Percentiles rank a stretch among this genome's conserved stretches.
Conservation (phyloP, 306 rosid species). For the Pyrus bretschneideri region DNA sequence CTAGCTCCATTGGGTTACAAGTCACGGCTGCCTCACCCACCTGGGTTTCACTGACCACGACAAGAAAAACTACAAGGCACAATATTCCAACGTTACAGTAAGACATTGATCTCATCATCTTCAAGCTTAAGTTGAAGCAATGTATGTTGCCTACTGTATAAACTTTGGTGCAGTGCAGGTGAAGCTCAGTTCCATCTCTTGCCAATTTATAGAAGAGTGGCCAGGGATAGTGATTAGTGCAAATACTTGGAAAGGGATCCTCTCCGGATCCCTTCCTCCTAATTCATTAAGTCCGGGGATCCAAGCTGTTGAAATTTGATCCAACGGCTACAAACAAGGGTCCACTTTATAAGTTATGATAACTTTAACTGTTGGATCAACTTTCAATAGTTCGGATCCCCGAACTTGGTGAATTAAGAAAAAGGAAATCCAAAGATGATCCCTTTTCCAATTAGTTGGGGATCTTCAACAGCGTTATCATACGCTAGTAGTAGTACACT, state of each 20-base stretch:
- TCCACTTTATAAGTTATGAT: no score
- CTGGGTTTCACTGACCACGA: slow-evolving; percentile 7
- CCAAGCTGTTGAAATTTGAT: no score
- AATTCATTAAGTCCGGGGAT: no score
- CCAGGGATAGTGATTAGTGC: neutral
- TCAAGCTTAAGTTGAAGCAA: slow-evolving; percentile 9
- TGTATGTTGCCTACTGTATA: neutral
- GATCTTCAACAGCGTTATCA: neutral
- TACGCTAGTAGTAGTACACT: no score
- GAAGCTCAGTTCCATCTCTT: neutral
- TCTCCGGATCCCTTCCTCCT: no score
- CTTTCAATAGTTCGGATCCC: accelerated
- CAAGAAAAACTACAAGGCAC: slow-evolving; percentile 10
- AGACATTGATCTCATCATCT: slow-evolving; percentile 10
- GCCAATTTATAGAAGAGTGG: slow-evolving; percentile 26
- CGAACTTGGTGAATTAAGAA: no score
- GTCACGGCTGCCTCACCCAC: slow-evolving; percentile 29
- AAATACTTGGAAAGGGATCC: neutral
- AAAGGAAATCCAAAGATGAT: no score
- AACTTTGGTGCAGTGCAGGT: neutral
- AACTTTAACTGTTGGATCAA: no score
- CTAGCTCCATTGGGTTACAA: slow-evolving; percentile 38
- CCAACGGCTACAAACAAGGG: no score
- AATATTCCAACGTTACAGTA: neutral
- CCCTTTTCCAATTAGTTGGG: neutral